Evolutionary conservation across 2,329 filamentous ascomycete genomes (phyloP), one percentile per base, ranked within the genome.

Genomic region (Pestalotiopsis sp.): DNA sequence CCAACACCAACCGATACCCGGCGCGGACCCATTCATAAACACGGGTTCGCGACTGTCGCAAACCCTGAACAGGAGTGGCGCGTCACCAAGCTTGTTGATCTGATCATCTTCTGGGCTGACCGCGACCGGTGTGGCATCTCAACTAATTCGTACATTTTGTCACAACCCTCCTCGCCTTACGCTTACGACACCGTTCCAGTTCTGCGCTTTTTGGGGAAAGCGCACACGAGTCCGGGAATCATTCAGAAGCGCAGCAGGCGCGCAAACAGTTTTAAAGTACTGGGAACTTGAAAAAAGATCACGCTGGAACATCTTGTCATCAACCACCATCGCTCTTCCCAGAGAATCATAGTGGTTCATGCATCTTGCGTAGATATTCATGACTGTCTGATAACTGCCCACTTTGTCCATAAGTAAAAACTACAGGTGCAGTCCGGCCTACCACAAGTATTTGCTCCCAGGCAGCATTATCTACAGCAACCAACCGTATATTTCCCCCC

Each of bases 281-380:
- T 61, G 24, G 58, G 58, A 30, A 26, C 26, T 26, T 26, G 26
- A 35, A 39, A 52, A n/a, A 52, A n/a, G 13, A 17, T 26, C 30
- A 39, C 58, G 30, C 20, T 61, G 26, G 26, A 26, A 22, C 71
- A 70, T 71, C 64, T 68, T 67, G 71, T 68, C 65, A 52, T 67
- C 67, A 61, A 20, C 4, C 35, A 35, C 30, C 35, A 26, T 61
- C 20, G n/a, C 67, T 68, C 66, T 71, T 68, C 62, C 70, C 75
- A 72, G 68, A 61, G 58, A 58, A 71, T 71, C 71, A 74, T 76
- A 77, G 72, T 52, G 44, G 30, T 75, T 68, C 71, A 73, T 70
- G 69, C 70, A 70, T 71, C 71, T 72, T 72, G 71, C 71, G 75
- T 77, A 77, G 75, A 75, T 76, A 73, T 68, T 48, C 71, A 76